Conservation (phyloP, 164 flowering plant genomes). For the Tinospora cordifolia region DNA sequence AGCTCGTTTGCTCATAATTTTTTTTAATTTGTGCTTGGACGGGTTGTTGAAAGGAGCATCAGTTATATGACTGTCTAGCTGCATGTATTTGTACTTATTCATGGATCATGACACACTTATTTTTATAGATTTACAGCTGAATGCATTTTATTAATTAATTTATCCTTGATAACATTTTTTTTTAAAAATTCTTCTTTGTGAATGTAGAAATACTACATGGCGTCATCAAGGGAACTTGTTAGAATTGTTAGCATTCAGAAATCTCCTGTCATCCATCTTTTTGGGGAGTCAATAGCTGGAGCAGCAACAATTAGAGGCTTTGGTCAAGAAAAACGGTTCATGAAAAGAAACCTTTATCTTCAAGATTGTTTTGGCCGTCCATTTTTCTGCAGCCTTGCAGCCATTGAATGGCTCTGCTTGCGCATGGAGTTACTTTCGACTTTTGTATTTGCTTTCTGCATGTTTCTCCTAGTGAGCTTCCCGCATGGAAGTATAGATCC, state of each 20-base stretch:
- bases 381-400: slow-evolving; percentile 89
- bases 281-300: slow-evolving; percentile 97
- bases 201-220: slow-evolving; percentile 96
- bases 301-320: slow-evolving; percentile 96
- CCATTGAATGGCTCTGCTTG: slow-evolving; percentile 98
- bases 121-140: not conserved
- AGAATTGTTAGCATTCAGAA: slow-evolving; percentile 96
- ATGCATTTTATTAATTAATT: not conserved
- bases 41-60: not conserved
- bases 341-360: slow-evolving; percentile 91
- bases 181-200: slow-evolving; percentile 7
- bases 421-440: slow-evolving; percentile 98
- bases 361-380: slow-evolving; percentile 98
- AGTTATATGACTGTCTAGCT: not conserved
- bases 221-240: slow-evolving; percentile 92
- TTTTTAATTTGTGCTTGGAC: not conserved
- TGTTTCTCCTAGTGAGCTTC: slow-evolving; percentile 89
- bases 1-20: not conserved
- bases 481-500: slow-evolving; percentile 96
- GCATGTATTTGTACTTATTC: not conserved
- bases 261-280: slow-evolving; percentile 89
- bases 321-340: slow-evolving; percentile 91
- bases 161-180: not conserved
- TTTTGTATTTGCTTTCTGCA: slow-evolving; percentile 92
- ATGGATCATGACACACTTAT: not conserved